phyloP scores from a whole-genome alignment of 108 stramenopile species.

The Skeletonema menzelii region DNA sequence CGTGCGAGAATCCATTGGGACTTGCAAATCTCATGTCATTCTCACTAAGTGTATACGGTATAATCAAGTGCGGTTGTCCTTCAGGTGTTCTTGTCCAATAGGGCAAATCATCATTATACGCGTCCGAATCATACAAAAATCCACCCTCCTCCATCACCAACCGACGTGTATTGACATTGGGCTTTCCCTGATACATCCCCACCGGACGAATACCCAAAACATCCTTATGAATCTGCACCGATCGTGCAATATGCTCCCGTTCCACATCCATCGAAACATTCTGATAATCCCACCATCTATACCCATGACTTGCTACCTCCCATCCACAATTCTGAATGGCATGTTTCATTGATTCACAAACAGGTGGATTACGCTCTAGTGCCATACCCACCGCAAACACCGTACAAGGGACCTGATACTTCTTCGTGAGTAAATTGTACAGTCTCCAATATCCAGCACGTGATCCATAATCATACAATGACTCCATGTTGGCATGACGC shows the following conservation, averaged over 20 bases:
- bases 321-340: slow-evolving; percentile 53
- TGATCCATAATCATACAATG: slow-evolving; percentile 92
- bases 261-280: slow-evolving; percentile 82
- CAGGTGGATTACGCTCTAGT: slow-evolving; percentile 80
- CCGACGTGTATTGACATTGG: slow-evolving; percentile 73
- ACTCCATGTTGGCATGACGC: slow-evolving; percentile 88
- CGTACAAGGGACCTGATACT: slow-evolving; percentile 73
- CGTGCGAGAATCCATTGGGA: slow-evolving; percentile 82
- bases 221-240: slow-evolving; percentile 87
- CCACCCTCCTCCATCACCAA: slow-evolving; percentile 91
- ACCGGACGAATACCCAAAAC: slow-evolving; percentile 84
- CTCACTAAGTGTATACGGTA: slow-evolving; percentile 92
- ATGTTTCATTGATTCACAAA: slow-evolving; percentile 75
- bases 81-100: slow-evolving; percentile 82
- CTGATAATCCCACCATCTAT: slow-evolving; percentile 95
- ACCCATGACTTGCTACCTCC: slow-evolving; percentile 92
- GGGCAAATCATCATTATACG: slow-evolving; percentile 93
- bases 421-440: slow-evolving; percentile 76
- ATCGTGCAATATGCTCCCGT: slow-evolving; percentile 84
- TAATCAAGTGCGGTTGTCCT: slow-evolving; percentile 78
- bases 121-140: slow-evolving; percentile 92
- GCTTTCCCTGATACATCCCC: slow-evolving; percentile 95
- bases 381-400: slow-evolving; percentile 98
- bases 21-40: slow-evolving; percentile 95
- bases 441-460: slow-evolving; percentile 94